Evolutionary conservation across 176 grass and related monocot species (phyloP).

Genomic region (Musa troglodytarum): DNA sequence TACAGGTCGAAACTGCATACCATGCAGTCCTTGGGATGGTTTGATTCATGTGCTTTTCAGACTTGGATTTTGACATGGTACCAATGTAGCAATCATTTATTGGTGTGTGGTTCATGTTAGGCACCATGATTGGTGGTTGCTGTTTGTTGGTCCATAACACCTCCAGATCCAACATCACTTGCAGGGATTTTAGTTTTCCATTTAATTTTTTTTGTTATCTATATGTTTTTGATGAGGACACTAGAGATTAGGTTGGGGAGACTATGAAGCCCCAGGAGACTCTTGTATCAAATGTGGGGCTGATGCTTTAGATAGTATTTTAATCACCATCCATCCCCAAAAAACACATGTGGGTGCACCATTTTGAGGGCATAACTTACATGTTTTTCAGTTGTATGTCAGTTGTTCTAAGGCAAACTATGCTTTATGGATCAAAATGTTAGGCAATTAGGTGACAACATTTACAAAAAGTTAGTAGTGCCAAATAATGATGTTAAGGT

Average conservation of each 20-base stretch:
- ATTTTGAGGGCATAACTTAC: background rate
- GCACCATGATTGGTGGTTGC: background rate
- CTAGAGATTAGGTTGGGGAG: no score
- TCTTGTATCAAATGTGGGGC: background rate
- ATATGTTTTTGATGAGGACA: no score
- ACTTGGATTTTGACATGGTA: no score
- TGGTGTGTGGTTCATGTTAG: background rate
- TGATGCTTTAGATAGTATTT: background rate
- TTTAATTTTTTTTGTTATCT: no score
- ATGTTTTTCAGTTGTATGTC: background rate
- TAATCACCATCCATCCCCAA: background rate
- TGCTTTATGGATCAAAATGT: background rate
- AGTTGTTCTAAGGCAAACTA: background rate
- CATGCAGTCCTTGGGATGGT: background rate
- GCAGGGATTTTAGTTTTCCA: background rate
- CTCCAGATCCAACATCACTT: background rate
- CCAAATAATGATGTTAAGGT: background rate
- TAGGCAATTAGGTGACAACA: background rate
- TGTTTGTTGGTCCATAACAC: background rate
- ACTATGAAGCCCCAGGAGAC: no score
- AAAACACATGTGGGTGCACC: background rate
- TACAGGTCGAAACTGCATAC: no score
- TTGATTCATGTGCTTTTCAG: background rate
- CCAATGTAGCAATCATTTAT: background rate
- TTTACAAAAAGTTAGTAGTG: background rate